These are phyloP conservation scores for Thraustochytrium striatum DNA, from an alignment of 352 stramenopile genomes.

Conservation along the genomic window DNA sequence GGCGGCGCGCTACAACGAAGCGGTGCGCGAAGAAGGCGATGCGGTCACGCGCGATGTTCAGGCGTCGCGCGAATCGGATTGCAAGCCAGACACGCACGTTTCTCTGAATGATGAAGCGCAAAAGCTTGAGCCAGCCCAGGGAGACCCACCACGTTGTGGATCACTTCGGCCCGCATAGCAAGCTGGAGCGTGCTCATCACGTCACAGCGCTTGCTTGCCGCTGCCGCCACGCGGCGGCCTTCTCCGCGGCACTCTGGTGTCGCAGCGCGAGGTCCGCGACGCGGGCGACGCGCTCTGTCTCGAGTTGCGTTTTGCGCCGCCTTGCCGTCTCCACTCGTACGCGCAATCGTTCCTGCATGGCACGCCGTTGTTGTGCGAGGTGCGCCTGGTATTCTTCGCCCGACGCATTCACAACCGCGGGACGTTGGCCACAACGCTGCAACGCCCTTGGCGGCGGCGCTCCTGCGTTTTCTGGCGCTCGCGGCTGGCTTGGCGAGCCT, in stretches of 20 bases:
- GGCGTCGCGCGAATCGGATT: background rate
- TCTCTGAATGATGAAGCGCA: background rate
- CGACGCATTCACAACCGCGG: background rate
- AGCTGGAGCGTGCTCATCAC: background rate
- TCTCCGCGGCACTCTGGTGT: constrained; percentile 4
- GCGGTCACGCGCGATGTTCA: background rate
- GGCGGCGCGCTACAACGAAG: background rate
- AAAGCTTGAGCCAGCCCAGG: background rate
- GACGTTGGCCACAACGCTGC: background rate
- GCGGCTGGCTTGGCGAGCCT: background rate
- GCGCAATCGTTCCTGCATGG: background rate
- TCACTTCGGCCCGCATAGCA: background rate
- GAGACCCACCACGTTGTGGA: background rate
- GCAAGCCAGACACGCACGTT: constrained; percentile 1
- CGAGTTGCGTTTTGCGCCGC: background rate
- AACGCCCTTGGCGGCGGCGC: background rate
- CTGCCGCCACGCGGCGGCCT: background rate
- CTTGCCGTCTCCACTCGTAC: background rate
- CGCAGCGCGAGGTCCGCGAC: background rate
- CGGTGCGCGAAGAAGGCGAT: background rate
- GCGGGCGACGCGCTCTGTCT: background rate
- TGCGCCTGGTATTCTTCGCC: background rate
- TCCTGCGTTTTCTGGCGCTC: background rate
- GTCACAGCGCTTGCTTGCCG: background rate
- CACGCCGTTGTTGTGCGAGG: background rate